These are phyloP conservation scores for Clausena lansium DNA, from an alignment of 345 rosid genomes.

Conservation along the genomic window DNA sequence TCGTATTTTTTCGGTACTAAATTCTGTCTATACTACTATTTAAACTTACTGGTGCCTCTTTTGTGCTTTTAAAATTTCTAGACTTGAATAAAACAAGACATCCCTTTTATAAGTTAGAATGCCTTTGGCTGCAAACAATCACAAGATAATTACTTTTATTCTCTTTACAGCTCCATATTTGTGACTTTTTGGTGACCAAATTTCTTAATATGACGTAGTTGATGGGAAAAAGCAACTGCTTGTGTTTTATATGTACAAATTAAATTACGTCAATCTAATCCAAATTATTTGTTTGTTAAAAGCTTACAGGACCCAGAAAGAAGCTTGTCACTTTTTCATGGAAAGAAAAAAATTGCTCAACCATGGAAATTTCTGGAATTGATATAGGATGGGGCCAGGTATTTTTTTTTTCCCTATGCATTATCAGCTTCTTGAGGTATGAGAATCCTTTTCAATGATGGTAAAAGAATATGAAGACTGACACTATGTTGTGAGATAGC, in stretches of 20 bases:
- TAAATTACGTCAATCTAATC: conserved; percentile 6
- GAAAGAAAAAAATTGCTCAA: conserved; percentile 49
- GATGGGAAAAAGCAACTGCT: not conserved
- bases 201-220: not conserved
- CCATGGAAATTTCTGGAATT: conserved; percentile 90
- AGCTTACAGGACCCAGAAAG: conserved; percentile 82
- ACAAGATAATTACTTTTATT: not conserved
- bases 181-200: not conserved
- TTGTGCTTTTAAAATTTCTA: not conserved
- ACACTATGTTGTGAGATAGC: not conserved
- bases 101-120: not conserved
- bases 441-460: not conserved
- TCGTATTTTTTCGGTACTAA: not conserved
- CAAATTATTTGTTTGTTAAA: conserved; percentile 25
- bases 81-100: not conserved
- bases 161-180: not conserved
- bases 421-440: not conserved
- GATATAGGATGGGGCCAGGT: conserved; percentile 99
- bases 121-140: not conserved
- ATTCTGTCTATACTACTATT: not conserved
- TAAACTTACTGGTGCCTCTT: not conserved
- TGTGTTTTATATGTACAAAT: not conserved
- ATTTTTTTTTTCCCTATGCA: conserved; percentile 5
- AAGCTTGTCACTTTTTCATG: conserved; percentile 60
- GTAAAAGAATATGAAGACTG: not conserved